A percentile compares a stretch with the other conserved stretches of the same genome.
phyloP scores from a whole-genome alignment of 345 rosid genomes.

The Aethionema arabicum region DNA sequence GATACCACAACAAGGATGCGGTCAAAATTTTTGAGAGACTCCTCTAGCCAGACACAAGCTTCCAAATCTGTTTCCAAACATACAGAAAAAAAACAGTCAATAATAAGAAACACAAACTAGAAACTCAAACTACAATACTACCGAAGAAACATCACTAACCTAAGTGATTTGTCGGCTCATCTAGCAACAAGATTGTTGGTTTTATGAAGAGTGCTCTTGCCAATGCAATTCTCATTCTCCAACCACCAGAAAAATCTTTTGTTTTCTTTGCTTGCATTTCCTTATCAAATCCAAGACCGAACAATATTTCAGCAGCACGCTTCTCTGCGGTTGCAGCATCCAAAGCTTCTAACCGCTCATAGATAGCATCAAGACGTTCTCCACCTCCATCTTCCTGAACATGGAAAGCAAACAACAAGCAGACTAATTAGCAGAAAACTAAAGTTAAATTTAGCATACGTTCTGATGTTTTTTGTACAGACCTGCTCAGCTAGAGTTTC shows the following conservation, averaged over 20 bases:
- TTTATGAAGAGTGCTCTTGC: constrained; percentile 94
- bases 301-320: constrained; percentile 95
- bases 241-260: constrained; percentile 94
- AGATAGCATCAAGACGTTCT: constrained; percentile 80
- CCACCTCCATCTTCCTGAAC: constrained; percentile 95
- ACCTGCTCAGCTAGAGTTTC: constrained; percentile 78
- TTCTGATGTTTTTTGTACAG: background rate
- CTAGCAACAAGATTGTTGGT: constrained; percentile 91
- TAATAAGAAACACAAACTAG: background rate
- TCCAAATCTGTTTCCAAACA: constrained; percentile 68
- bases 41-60: constrained; percentile 99
- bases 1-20: constrained; percentile 94
- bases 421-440: background rate
- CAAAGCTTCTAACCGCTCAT: constrained; percentile 89
- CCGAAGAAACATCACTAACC: constrained; percentile 43
- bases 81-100: background rate
- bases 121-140: background rate
- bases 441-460: background rate
- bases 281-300: constrained; percentile 94
- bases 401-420: background rate
- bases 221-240: constrained; percentile 99
- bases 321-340: constrained; percentile 98
- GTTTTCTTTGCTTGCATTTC: constrained; percentile 93
- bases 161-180: constrained; percentile 97
- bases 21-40: constrained; percentile 82